Percentiles rank a stretch among this genome's conserved stretches.
These are phyloP conservation scores for Podaxis sp. DNA, from an alignment of 768 basidiomycete genomes.

Conservation along the genomic window DNA sequence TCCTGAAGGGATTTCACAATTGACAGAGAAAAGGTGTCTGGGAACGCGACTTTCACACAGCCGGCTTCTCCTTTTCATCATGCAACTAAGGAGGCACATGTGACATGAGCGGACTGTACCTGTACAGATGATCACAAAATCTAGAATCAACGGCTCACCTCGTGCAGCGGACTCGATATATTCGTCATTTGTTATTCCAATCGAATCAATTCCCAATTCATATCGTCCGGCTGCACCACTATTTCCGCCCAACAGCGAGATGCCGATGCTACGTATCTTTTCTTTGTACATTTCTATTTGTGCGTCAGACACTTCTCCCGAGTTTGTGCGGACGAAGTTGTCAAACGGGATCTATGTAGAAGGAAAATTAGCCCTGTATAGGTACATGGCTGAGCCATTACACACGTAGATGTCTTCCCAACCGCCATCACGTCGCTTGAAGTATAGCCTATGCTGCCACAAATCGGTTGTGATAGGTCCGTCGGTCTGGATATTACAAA, in stretches of 20 bases:
- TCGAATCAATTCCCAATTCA: conserved; percentile 79
- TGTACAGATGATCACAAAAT: background rate
- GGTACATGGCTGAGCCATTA: conserved; percentile 11
- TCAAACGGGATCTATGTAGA: conserved; percentile 70
- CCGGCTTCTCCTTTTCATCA: background rate
- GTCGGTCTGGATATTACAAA: conserved; percentile 90
- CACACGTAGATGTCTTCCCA: conserved; percentile 85
- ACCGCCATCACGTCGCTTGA: conserved; percentile 53
- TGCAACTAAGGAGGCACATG: background rate
- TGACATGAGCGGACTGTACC: background rate
- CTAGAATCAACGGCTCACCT: conserved; percentile 12
- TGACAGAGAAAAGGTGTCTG: background rate
- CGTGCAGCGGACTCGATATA: conserved; percentile 36
- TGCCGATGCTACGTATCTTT: conserved; percentile 75
- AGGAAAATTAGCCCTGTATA: background rate
- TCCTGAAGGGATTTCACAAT: background rate
- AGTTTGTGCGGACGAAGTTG: conserved; percentile 70
- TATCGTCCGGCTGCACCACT: conserved; percentile 69
- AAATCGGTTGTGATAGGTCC: conserved; percentile 76
- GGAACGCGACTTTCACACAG: background rate
- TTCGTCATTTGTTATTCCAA: conserved; percentile 77
- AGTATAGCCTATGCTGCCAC: conserved; percentile 94
- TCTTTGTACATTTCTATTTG: conserved; percentile 77
- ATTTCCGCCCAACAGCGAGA: conserved; percentile 84
- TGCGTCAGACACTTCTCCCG: conserved; percentile 62